Evolutionary conservation across 164 flowering plant genomes (phyloP).

Genomic region (Hamamelis virginiana): DNA sequence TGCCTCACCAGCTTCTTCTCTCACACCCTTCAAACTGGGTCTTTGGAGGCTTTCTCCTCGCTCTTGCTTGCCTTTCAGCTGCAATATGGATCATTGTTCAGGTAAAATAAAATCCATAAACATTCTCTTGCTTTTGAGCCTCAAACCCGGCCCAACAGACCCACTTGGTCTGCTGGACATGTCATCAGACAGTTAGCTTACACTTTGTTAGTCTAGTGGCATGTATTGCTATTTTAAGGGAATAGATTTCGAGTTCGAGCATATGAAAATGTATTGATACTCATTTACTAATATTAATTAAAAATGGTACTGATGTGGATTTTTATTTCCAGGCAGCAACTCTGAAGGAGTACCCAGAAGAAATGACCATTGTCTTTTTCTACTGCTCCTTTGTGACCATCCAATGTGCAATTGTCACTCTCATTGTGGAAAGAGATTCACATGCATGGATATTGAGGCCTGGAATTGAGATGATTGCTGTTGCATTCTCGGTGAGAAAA

Average conservation of each 20-base stretch:
- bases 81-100: conserved; percentile 32
- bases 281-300: too few species aligned
- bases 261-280: too few species aligned
- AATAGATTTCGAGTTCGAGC: too few species aligned
- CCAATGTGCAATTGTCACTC: conserved; percentile 22
- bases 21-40: conserved; percentile 24
- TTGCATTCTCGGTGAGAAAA: conserved; percentile 42
- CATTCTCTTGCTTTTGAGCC: not conserved
- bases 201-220: too few species aligned
- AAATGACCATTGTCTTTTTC: conserved; percentile 32
- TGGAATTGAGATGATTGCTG: too few species aligned
- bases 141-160: not conserved
- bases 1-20: too few species aligned
- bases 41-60: conserved; percentile 31
- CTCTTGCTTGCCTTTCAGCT: conserved; percentile 7
- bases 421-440: conserved; percentile 27
- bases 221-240: too few species aligned
- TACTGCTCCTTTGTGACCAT: conserved; percentile 36
- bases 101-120: conserved; percentile 23
- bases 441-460: conserved; percentile 37
- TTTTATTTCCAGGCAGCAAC: conserved; percentile 29
- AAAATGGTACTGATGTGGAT: too few species aligned
- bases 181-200: too few species aligned
- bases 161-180: too few species aligned
- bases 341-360: conserved; percentile 27